A percentile compares a stretch with the other conserved stretches of the same genome.
phyloP scores from a whole-genome alignment of 2,329 filamentous ascomycete genomes.

The Allantophomopsis cytisporea region DNA sequence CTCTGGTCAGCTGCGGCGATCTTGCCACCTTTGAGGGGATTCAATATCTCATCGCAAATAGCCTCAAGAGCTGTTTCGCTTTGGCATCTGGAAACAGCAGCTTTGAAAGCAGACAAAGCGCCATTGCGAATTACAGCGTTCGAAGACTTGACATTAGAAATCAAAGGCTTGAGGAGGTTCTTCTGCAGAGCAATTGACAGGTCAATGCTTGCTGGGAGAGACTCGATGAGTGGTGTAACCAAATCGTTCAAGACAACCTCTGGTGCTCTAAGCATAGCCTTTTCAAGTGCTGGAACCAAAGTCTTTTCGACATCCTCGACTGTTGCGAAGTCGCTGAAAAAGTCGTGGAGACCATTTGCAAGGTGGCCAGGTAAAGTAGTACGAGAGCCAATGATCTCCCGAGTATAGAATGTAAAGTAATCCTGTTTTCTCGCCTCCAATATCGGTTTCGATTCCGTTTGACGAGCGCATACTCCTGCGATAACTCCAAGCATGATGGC shows the following conservation, averaged over 20 bases:
- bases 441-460: conserved; percentile 45
- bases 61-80: conserved; percentile 47
- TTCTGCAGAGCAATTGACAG: conserved; percentile 59
- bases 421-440: conserved; percentile 54
- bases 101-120: conserved; percentile 60
- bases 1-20: conserved; percentile 76
- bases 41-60: conserved; percentile 64
- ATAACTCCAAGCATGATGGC: conserved; percentile 72
- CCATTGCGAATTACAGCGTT: conserved; percentile 67
- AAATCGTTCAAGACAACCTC: conserved; percentile 79
- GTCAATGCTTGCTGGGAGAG: conserved; percentile 59
- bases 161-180: conserved; percentile 70
- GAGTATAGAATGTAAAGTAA: conserved; percentile 70
- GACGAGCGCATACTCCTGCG: conserved; percentile 71
- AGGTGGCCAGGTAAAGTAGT: conserved; percentile 58
- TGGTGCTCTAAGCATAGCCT: conserved; percentile 75
- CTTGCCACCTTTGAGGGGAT: conserved; percentile 72
- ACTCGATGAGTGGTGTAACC: conserved; percentile 56
- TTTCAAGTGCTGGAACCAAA: conserved; percentile 72
- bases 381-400: conserved; percentile 75
- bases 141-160: conserved; percentile 87
- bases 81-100: conserved; percentile 47
- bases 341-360: conserved; percentile 61
- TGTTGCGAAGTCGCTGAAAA: conserved; percentile 65
- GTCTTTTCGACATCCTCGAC: conserved; percentile 63